phyloP scores from a whole-genome alignment of 2,329 filamentous ascomycete genomes.

The Leptographium wingfieldii region DNA sequence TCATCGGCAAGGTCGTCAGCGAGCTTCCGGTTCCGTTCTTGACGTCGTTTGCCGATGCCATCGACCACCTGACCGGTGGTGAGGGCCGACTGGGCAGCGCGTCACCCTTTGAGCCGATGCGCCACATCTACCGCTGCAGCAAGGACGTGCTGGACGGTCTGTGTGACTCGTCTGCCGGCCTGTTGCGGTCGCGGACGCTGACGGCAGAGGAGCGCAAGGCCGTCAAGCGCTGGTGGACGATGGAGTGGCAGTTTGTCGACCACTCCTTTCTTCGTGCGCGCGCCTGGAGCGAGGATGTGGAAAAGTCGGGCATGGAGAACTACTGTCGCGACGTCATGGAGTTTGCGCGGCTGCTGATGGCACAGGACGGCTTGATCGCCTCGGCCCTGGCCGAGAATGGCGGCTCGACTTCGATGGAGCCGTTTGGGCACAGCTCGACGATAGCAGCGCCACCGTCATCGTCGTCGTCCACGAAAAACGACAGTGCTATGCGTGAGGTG shows the following conservation, averaged over 20 bases:
- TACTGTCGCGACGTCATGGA: slow-evolving; percentile 95
- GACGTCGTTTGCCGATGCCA: slow-evolving; percentile 29
- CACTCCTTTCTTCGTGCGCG: slow-evolving; percentile 77
- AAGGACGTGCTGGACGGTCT: slow-evolving; percentile 44
- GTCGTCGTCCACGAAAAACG: slow-evolving; percentile 11
- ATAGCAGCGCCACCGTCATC: slow-evolving; percentile 1
- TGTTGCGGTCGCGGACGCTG: slow-evolving; percentile 42
- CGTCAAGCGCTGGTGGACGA: slow-evolving; percentile 69
- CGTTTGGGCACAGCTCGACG: too few relatives aligned
- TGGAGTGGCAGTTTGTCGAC: slow-evolving; percentile 69
- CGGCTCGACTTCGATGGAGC: not conserved
- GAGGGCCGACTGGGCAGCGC: not conserved
- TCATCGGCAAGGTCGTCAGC: slow-evolving; percentile 33
- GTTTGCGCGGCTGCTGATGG: slow-evolving; percentile 73
- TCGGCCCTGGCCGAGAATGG: slow-evolving; percentile 40
- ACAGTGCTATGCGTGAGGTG: slow-evolving; percentile 29
- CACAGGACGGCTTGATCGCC: slow-evolving; percentile 72
- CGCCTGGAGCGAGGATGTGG: slow-evolving; percentile 57
- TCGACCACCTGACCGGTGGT: slow-evolving; percentile 25
- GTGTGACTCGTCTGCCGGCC: slow-evolving; percentile 41
- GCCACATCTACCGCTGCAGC: slow-evolving; percentile 43
- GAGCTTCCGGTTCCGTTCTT: slow-evolving; percentile 31
- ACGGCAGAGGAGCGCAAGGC: slow-evolving; percentile 49
- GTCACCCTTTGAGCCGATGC: slow-evolving; percentile 43
- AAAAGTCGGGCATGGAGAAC: slow-evolving; percentile 71